Evolutionary conservation across 176 grass and related monocot species (phyloP).

Genomic region (Ananas comosus): DNA sequence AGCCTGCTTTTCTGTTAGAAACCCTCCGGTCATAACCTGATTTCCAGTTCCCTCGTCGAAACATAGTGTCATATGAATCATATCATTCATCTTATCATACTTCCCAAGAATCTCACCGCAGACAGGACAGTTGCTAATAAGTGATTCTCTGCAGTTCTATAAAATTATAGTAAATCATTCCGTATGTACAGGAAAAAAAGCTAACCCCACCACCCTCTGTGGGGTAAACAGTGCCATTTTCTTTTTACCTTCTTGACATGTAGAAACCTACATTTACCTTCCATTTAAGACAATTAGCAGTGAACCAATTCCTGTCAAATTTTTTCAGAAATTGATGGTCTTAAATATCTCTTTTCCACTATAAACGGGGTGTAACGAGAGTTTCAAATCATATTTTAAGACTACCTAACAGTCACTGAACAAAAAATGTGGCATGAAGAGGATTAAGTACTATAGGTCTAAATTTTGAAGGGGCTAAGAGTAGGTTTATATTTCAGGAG

Average conservation of each 20-base stretch:
- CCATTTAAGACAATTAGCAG: no score
- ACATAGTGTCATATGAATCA: conserved; percentile 97
- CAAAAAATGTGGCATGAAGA: no score
- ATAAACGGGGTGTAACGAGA: background rate
- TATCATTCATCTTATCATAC: conserved; percentile 88
- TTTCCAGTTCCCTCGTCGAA: conserved; percentile 98
- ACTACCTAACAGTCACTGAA: no score
- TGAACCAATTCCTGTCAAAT: no score
- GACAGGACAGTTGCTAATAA: conserved; percentile 90
- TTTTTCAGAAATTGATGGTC: background rate
- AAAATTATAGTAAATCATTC: background rate
- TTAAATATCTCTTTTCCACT: background rate
- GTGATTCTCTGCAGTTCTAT: conserved; percentile 68
- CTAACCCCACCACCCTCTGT: no score
- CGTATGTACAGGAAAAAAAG: background rate
- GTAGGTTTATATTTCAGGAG: no score
- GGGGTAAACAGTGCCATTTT: no score
- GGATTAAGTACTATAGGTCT: no score
- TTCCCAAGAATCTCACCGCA: conserved; percentile 91
- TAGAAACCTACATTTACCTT: no score
- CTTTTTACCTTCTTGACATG: no score
- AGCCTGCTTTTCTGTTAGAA: conserved; percentile 90
- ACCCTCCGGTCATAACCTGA: conserved; percentile 94
- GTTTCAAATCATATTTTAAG: no score
- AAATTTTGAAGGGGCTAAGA: no score